Base-by-base conservation (phyloP, 768 basidiomycete genomes). In the Boletus subparvulus region DNA sequence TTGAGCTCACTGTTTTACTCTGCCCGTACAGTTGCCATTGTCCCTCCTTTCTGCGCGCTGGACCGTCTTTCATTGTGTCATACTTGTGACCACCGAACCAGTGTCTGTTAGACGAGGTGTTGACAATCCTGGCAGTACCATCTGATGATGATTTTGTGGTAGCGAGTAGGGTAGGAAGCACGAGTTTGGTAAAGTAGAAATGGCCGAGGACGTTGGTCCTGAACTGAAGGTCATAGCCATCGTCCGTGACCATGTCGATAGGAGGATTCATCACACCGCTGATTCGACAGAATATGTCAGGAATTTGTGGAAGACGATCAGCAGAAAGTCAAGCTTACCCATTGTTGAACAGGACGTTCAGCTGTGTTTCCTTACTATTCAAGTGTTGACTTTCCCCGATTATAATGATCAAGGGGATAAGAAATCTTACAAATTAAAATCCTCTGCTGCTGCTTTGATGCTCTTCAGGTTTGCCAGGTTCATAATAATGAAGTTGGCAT, bases 181-280 rank as follows among this genome's bases (percentile, higher is more conserved):
- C 61, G 3, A 74, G 66, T 42, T 67, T 61, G 0, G 76, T 77
- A 41, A 79, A 65, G 58, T 72, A 73, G 48, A 69, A 72, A 32
- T 69, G 70, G 8, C 72, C 74, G 13, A 77, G 60, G 33, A 74
- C 73, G 55, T 75, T 75, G 26, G 72, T 76, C 4, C 71, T 75
- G 30, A 76, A 76, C 52, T 73, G 76, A 26, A 77, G 61, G 54
- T 79, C 77, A 52, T 77, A 79, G 0, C 74, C 72, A 32, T 79
- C 72, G 2, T 62, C 68, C 0, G 77, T 79, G 9, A 74, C 36
- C 52, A 59, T 53, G 0, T 73, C 69, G 0, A 70, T 49, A 0
- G 74, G 71, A 3, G 66, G 53, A 3, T 4, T 42, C 71, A 73
- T 71, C 3, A 74, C 69, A 4, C 72, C 74, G 1, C 73, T 76